Base-by-base conservation (phyloP, 2,329 filamentous ascomycete species). In the Ophiocordyceps robertsii region DNA sequence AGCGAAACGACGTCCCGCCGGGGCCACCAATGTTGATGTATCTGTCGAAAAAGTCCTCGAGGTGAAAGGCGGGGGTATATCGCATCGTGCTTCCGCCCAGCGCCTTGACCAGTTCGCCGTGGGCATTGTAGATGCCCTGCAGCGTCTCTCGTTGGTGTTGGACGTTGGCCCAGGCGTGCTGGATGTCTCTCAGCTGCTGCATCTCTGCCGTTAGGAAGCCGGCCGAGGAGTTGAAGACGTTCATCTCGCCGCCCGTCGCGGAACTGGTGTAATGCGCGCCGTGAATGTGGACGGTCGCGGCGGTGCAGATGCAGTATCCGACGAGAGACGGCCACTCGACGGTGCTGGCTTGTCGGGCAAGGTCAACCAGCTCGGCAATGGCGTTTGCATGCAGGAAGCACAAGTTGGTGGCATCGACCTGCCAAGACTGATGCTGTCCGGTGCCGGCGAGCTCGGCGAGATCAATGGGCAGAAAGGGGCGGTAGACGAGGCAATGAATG, bases 341-440 rank as follows among this genome's bases (percentile, higher is more conserved):
- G 3, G 82, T 75, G 2, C 77, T 74, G 2, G 80, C 79, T 49
- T 82, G 82, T 48, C 81, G 82, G 2, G 84, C 84, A 14, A 89
- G 73, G 55, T 90, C 83, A 5, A 88, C 80, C 3, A 94, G 65
- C 54, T 93, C 86, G 1, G 84, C 80, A 41, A 93, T 89, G 6
- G 86, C 85, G 54, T 93, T 94, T 6, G 87, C 86, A 50, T 94
- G 87, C 16, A 89, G 66, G 57, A 78, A 92, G 60, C 87, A 93
- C 56, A 90, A 72, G 53, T 92, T 90, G 0, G 86, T 93, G 0
- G 87, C 85, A 57, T 93, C 85, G 39, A 93, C 90, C 56, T 93
- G 87, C 87, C 87, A 94, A 27, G 84, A 89, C 56, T 93, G 86
- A 51, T 93, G 84, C 53, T 93, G 86, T 1, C 84, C 84, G 1